Evolutionary conservation across 306 rosid species (phyloP).

Genomic region (Arachis hypogaea): DNA sequence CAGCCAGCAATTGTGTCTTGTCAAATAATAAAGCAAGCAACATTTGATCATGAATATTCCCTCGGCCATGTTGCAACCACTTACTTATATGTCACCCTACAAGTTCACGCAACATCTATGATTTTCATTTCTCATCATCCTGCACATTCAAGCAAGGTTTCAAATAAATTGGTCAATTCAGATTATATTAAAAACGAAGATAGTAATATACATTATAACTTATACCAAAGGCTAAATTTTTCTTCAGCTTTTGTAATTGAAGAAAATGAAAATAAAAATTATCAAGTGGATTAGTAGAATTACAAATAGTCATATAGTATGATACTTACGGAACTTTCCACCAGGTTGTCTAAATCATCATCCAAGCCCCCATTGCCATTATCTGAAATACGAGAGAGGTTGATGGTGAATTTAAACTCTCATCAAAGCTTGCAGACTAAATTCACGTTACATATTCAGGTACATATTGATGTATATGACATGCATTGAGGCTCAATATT

Average conservation of each 20-base stretch:
- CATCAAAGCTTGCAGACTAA: conserved; percentile 2
- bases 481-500: neutral
- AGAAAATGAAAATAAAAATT: neutral
- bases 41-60: conserved; percentile 42
- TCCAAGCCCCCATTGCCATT: conserved; percentile 48
- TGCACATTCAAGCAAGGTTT: conserved; percentile 42
- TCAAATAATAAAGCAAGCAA: conserved; percentile 14
- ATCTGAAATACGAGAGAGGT: conserved; percentile 49
- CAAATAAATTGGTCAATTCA: neutral
- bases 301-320: conserved; percentile 19
- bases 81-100: conserved; percentile 32
- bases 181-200: no score
- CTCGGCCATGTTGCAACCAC: conserved; percentile 37
- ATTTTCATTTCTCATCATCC: conserved; percentile 59
- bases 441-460: neutral
- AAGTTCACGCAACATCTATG: conserved; percentile 37
- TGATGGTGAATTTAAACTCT: conserved; percentile 33
- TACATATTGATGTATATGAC: neutral
- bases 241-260: no score
- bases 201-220: neutral
- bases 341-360: conserved; percentile 60
- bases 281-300: neutral
- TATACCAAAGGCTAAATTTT: no score
- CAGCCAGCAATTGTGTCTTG: conserved; percentile 30
- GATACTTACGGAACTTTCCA: conserved; percentile 62